Evolutionary conservation across 2,329 filamentous ascomycete genomes (phyloP).

Genomic region (Neopestalotiopsis sp.): DNA sequence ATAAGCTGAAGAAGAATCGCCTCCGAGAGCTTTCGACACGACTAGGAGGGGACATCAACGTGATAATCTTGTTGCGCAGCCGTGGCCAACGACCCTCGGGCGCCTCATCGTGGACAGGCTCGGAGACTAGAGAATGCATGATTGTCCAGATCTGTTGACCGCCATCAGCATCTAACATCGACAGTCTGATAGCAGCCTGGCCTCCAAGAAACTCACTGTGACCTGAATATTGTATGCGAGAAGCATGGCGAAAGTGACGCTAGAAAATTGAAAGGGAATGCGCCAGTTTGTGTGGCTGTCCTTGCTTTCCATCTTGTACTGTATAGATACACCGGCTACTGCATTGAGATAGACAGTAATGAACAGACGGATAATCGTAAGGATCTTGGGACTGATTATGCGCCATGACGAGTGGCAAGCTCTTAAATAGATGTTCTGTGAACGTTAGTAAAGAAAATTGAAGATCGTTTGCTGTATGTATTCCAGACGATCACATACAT

Average conservation of each 20-base stretch:
- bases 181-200: neutral
- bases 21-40: conserved; percentile 44
- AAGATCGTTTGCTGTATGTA: neutral
- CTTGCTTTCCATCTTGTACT: conserved; percentile 51
- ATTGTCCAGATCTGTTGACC: conserved; percentile 54
- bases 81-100: conserved; percentile 34
- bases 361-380: conserved; percentile 49
- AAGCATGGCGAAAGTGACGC: conserved; percentile 48
- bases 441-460: neutral
- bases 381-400: conserved; percentile 49
- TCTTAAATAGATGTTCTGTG: conserved; percentile 56
- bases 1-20: conserved; percentile 56
- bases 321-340: conserved; percentile 46
- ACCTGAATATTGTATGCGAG: conserved; percentile 51
- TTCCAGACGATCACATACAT: conserved; percentile 32
- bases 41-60: conserved; percentile 50
- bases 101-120: conserved; percentile 39
- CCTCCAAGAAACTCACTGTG: conserved; percentile 43
- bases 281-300: conserved; percentile 46
- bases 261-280: conserved; percentile 56
- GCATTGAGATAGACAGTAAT: conserved; percentile 50
- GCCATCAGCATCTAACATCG: neutral
- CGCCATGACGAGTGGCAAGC: conserved; percentile 58
- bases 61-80: conserved; percentile 43
- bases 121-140: conserved; percentile 56